Conservation (phyloP, 129 eudicot species). For the Rutidosis leptorrhynchoides region DNA sequence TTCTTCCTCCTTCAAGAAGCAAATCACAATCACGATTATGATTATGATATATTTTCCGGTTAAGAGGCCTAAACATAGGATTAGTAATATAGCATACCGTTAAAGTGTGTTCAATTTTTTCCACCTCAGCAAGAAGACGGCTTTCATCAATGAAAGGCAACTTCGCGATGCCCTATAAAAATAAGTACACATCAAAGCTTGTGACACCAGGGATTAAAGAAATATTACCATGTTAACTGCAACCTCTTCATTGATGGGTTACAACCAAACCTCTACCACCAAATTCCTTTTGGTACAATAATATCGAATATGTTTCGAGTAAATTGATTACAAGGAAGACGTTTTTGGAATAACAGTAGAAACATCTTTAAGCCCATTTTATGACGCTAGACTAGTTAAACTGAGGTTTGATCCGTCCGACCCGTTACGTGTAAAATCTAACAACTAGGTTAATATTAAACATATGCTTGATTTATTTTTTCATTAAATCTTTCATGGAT, state of each 20-base stretch:
- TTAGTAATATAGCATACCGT: slow-evolving; percentile 44
- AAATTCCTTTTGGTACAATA: too few species aligned
- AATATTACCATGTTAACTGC: not conserved
- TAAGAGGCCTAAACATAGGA: not conserved
- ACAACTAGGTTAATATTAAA: too few species aligned
- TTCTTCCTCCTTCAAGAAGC: slow-evolving; percentile 63
- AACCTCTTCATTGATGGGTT: not conserved
- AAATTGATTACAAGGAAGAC: too few species aligned
- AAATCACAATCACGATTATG: slow-evolving; percentile 10
- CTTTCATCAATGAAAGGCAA: slow-evolving; percentile 86
- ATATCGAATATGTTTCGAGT: too few species aligned
- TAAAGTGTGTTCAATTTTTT: slow-evolving; percentile 71
- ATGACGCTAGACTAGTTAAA: too few species aligned
- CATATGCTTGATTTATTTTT: too few species aligned
- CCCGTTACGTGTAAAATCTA: too few species aligned
- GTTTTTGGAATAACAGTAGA: too few species aligned
- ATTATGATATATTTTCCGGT: not conserved
- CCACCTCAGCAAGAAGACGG: slow-evolving; percentile 81
- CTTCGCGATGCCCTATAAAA: slow-evolving; percentile 67
- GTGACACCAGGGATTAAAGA: not conserved
- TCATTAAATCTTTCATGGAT: not conserved
- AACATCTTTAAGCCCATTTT: too few species aligned
- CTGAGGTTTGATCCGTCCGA: too few species aligned
- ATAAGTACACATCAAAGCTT: not conserved
- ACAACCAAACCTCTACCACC: too few species aligned